These are phyloP conservation scores for Ganoderma boninense DNA, from an alignment of 1,284 basidiomycete genomes.

Conservation along the genomic window DNA sequence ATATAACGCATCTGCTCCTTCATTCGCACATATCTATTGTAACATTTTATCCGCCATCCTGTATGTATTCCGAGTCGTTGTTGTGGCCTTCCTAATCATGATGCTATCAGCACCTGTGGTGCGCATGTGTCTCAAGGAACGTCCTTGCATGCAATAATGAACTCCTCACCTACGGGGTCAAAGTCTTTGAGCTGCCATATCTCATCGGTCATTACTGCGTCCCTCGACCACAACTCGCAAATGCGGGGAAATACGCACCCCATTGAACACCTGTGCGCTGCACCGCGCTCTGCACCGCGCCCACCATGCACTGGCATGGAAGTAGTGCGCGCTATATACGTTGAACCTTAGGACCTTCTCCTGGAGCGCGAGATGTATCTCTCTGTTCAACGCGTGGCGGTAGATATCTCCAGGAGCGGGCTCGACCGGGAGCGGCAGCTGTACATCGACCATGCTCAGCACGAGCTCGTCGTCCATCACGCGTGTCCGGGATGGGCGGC, in stretches of 20 bases:
- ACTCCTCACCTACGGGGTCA: background rate
- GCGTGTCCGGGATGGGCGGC: constrained; percentile 71
- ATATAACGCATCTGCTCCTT: background rate
- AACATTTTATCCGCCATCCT: background rate
- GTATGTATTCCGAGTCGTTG: background rate
- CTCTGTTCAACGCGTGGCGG: background rate
- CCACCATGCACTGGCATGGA: constrained; percentile 76
- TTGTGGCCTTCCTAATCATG: background rate
- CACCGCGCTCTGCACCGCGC: constrained; percentile 72
- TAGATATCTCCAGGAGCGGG: background rate
- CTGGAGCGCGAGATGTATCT: constrained; percentile 9
- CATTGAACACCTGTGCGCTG: constrained; percentile 78
- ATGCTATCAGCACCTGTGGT: background rate
- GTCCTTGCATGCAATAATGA: background rate
- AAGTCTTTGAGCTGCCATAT: background rate
- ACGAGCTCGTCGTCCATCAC: constrained; percentile 68
- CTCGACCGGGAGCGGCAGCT: no score
- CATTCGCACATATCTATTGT: constrained; percentile 9
- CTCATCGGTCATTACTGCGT: background rate
- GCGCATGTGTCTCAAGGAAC: background rate
- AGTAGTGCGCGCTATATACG: constrained; percentile 52
- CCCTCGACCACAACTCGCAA: background rate
- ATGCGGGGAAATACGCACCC: constrained; percentile 38
- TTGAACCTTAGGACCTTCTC: constrained; percentile 54
- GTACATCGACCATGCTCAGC: constrained; percentile 70